These are phyloP conservation scores for Fonsecaea nubica DNA, from an alignment of 2,329 filamentous ascomycete genomes.

Conservation along the genomic window DNA sequence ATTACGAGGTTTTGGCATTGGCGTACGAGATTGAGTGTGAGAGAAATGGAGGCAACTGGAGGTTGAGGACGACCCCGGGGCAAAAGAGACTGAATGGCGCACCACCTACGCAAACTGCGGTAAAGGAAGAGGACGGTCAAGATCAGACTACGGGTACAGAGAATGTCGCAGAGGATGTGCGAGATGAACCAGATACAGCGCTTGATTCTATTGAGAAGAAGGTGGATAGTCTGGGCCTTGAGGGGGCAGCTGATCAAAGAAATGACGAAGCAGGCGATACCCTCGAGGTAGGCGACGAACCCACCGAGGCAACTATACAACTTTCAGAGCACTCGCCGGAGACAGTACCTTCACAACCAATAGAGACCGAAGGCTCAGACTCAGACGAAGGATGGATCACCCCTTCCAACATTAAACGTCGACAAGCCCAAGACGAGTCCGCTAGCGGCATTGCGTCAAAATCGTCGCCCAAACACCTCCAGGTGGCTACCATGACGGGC, in stretches of 20 bases:
- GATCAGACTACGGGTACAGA: slow-evolving; percentile 32
- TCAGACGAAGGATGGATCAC: slow-evolving; percentile 88
- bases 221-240: slow-evolving; percentile 16
- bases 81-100: slow-evolving; percentile 79
- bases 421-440: slow-evolving; percentile 71
- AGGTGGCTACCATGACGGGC: slow-evolving; percentile 89
- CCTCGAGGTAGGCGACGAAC: slow-evolving; percentile 18
- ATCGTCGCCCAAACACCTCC: slow-evolving; percentile 69
- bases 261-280: not conserved
- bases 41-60: slow-evolving; percentile 86
- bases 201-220: slow-evolving; percentile 6
- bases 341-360: slow-evolving; percentile 37
- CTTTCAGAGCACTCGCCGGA: slow-evolving; percentile 35
- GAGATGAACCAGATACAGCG: slow-evolving; percentile 22
- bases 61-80: slow-evolving; percentile 76
- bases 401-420: slow-evolving; percentile 85
- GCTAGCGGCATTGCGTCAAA: slow-evolving; percentile 55
- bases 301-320: slow-evolving; percentile 38
- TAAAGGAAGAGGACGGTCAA: slow-evolving; percentile 40
- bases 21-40: slow-evolving; percentile 96
- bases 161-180: slow-evolving; percentile 30
- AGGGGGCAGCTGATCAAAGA: slow-evolving; percentile 16
- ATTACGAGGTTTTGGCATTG: slow-evolving; percentile 87
- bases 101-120: slow-evolving; percentile 54
- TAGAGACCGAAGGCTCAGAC: slow-evolving; percentile 41